Evolutionary conservation across 2,329 filamentous ascomycete species (phyloP).

Genomic region (Cercospora berteroae): DNA sequence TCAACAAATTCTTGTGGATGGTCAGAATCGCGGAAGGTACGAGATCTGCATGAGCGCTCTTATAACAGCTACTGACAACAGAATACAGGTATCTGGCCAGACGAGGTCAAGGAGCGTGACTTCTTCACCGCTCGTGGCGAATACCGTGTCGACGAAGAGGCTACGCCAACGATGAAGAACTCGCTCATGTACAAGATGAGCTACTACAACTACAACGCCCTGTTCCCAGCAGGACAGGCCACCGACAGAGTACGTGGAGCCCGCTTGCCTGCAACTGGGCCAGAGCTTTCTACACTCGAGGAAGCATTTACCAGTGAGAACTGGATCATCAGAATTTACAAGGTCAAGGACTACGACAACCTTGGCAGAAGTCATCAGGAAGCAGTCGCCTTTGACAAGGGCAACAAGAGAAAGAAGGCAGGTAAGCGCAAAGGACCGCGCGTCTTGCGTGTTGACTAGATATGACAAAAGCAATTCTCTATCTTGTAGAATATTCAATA

Average conservation of each 20-base stretch:
- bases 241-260: slow-evolving; percentile 83
- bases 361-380: slow-evolving; percentile 81
- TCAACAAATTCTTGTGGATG: slow-evolving; percentile 99
- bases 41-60: not conserved
- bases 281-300: slow-evolving; percentile 82
- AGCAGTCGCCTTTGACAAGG: slow-evolving; percentile 68
- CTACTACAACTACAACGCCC: slow-evolving; percentile 92
- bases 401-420: slow-evolving; percentile 79
- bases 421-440: slow-evolving; percentile 70
- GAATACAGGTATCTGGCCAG: slow-evolving; percentile 76
- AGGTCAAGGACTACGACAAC: slow-evolving; percentile 98
- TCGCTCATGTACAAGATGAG: slow-evolving; percentile 99
- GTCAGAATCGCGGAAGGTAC: slow-evolving; percentile 90
- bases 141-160: slow-evolving; percentile 89
- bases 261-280: slow-evolving; percentile 77
- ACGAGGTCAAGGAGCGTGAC: slow-evolving; percentile 93
- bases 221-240: slow-evolving; percentile 90
- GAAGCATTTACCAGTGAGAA: slow-evolving; percentile 99
- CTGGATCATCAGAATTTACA: slow-evolving; percentile 99
- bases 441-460: slow-evolving; percentile 64
- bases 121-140: slow-evolving; percentile 94
- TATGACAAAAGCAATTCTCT: slow-evolving; percentile 9
- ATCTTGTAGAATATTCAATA: slow-evolving; percentile 11
- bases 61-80: slow-evolving; percentile 14
- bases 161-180: slow-evolving; percentile 97